phyloP scores from a whole-genome alignment of 2,329 filamentous ascomycete genomes.

The Geoglossum cookeanum region DNA sequence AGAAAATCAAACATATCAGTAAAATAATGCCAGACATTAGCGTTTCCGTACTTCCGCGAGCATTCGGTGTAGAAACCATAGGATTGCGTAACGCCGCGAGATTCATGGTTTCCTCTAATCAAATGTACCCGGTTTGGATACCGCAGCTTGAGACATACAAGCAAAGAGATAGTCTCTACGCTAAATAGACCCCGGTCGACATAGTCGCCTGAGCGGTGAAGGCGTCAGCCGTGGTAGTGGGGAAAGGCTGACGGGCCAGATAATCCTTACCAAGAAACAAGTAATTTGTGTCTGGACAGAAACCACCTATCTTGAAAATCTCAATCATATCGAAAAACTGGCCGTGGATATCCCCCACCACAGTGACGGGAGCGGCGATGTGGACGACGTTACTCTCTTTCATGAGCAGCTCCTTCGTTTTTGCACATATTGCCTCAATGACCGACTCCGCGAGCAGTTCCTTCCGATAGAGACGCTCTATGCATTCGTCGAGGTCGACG shows the following conservation, averaged over 20 bases:
- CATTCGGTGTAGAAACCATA: conserved; percentile 99
- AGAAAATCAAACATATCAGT: conserved; percentile 99
- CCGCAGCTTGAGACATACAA: conserved; percentile 90
- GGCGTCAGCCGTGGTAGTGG: conserved; percentile 21
- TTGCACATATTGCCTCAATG: conserved; percentile 97
- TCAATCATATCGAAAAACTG: conserved; percentile 99
- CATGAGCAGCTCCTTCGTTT: conserved; percentile 97
- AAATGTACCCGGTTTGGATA: conserved; percentile 91
- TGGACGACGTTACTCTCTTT: conserved; percentile 99
- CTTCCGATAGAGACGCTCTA: conserved; percentile 88
- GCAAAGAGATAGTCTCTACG: conserved; percentile 93
- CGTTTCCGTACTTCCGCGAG: conserved; percentile 92
- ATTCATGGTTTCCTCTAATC: conserved; percentile 96
- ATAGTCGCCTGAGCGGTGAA: conserved; percentile 53
- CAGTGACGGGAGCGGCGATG: conserved; percentile 84
- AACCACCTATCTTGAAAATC: conserved; percentile 96
- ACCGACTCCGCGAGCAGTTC: conserved; percentile 94
- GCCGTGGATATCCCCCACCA: conserved; percentile 95
- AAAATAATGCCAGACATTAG: conserved; percentile 98
- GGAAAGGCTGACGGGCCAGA: conserved; percentile 17
- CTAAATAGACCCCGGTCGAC: conserved; percentile 97
- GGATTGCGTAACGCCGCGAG: conserved; percentile 89
- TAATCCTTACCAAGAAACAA: conserved; percentile 67
- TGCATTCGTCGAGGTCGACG: conserved; percentile 97
- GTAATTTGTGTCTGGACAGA: conserved; percentile 95